Base-by-base conservation (phyloP, 345 rosid species). In the Excoecaria cochinchinensis region DNA sequence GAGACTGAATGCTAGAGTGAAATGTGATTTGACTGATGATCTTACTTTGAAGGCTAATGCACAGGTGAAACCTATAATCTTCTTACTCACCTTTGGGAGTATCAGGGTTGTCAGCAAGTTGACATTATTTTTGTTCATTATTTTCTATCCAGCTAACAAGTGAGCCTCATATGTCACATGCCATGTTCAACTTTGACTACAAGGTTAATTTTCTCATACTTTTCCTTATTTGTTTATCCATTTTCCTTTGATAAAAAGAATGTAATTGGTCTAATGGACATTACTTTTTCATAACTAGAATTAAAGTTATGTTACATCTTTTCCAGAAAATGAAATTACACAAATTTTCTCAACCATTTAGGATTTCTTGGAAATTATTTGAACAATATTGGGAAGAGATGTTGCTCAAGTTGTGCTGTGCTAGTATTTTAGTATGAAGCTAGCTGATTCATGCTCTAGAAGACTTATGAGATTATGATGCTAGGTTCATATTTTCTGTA, bases 111-210 rank as follows among this genome's bases (percentile, higher is more conserved):
- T 58, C 69, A 55, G 47, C 31, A 42, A 66, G 21, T 53, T 81
- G 64, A 74, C 61, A n/a, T 19, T 63, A 58, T 58, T 77, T 36
- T 71, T 62, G 19, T 71, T 44, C 10, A 4, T 44, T 83, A 69
- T 82, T 70, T 83, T 42, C 60, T 51, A 17, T 19, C 7, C 93
- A 95, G 98, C 89, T 95, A 40, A 82, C 99, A 10, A 83, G 76
- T 66, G 98, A 95, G 82, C 90, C 85, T 61, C 98, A 95, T 80
- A 74, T 87, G 90, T 95, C 99, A 2, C 97, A 93, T 40, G 98
- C 87, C 75, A 87, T 90, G 89, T 74, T 86, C 84, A 90, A 89
- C 84, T 93, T 95, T 71, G 98, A 95, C 89, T 93, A 90, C 89
- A 91, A 91, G 97, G 99, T 95, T 42, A 74, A 67, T 22, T 51